Evolutionary conservation across 192 early-diverging fungal genomes (phyloP).

Genomic region (Coemansia sp.): DNA sequence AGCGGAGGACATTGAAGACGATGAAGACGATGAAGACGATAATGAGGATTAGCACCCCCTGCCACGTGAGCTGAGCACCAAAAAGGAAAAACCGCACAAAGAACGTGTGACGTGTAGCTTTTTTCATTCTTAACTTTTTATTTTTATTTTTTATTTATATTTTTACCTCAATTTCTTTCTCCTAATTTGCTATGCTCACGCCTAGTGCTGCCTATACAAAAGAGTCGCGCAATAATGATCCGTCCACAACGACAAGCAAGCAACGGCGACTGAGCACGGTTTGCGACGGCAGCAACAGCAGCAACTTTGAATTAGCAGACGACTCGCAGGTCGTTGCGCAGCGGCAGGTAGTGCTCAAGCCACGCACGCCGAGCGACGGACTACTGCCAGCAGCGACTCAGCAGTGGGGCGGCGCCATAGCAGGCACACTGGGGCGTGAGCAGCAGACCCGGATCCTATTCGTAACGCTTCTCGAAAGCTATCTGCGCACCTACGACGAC

Average conservation of each 20-base stretch:
- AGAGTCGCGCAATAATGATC: not conserved
- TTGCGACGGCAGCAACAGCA: not conserved
- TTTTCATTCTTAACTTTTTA: not conserved
- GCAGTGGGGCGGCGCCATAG: not conserved
- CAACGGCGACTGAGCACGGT: not conserved
- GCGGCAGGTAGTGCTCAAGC: conserved; percentile 1
- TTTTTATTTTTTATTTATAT: not conserved
- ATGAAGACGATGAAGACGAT: not conserved
- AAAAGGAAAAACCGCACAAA: not conserved
- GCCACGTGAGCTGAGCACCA: too few species aligned
- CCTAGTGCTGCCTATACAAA: not conserved
- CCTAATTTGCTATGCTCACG: not conserved
- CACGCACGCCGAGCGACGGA: not conserved
- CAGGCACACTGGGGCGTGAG: conserved; percentile 37
- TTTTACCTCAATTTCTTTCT: not conserved
- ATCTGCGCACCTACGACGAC: conserved; percentile 87
- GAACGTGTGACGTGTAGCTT: not conserved
- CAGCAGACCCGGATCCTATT: conserved; percentile 80
- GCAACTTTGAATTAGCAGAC: not conserved
- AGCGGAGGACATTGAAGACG: not conserved
- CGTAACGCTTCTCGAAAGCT: conserved; percentile 90
- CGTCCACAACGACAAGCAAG: not conserved
- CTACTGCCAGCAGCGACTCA: not conserved
- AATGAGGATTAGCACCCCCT: not conserved
- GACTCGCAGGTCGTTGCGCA: not conserved